These are phyloP conservation scores for Aspergillus heteromorphus DNA, from an alignment of 495 filamentous ascomycete species.

Conservation along the genomic window DNA sequence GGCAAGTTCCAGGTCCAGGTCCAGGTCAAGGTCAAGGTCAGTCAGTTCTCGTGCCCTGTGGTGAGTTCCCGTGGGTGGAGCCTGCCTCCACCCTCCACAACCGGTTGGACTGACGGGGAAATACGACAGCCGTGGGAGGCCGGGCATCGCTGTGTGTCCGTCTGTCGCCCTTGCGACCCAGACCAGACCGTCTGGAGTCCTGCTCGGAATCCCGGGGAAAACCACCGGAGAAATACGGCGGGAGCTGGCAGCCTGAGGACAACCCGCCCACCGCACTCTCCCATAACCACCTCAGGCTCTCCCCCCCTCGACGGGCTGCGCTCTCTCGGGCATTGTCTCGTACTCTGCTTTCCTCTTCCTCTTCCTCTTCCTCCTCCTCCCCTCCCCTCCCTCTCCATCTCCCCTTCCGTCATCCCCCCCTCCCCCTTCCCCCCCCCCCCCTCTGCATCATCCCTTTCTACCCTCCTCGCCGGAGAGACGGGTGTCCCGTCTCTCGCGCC, in stretches of 20 bases:
- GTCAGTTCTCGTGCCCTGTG: not conserved
- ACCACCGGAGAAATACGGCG: conserved; percentile 23
- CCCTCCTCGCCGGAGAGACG: conserved; percentile 9
- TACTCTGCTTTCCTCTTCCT: too few species aligned
- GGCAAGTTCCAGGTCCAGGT: too few species aligned
- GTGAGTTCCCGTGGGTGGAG: conserved; percentile 5
- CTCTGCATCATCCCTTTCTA: conserved; percentile 5
- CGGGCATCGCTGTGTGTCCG: conserved; percentile 14
- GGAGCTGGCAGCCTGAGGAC: conserved; percentile 11
- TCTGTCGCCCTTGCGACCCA: conserved; percentile 11
- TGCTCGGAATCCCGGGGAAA: conserved; percentile 21
- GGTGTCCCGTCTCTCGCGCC: conserved; percentile 18
- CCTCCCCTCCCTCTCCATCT: not conserved
- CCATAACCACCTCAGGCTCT: too few species aligned
- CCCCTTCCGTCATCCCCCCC: conserved; percentile 5
- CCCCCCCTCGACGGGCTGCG: too few species aligned
- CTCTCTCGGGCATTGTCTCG: too few species aligned
- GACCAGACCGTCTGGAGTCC: conserved; percentile 7
- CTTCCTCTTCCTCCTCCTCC: conserved; percentile 8
- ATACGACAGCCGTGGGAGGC: conserved; percentile 10
- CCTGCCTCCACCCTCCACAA: not conserved
- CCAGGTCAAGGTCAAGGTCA: too few species aligned
- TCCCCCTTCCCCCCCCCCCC: not conserved
- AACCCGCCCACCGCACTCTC: not conserved
- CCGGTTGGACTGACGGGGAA: conserved; percentile 11